Base-by-base conservation (phyloP, 2,329 filamentous ascomycete genomes). In the Aspergillus sojae region DNA sequence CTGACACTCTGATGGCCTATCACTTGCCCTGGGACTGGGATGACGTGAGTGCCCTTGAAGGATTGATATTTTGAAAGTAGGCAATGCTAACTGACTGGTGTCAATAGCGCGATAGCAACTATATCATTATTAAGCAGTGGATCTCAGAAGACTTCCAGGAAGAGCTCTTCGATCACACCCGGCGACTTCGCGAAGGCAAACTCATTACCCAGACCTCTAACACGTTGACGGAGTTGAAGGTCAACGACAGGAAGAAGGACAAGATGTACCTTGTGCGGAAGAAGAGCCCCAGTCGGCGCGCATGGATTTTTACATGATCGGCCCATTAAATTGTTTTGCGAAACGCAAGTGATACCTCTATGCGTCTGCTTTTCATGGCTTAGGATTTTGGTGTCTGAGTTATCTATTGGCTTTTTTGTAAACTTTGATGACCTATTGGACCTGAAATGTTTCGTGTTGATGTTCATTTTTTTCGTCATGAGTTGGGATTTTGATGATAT, bases 121-220 rank as follows among this genome's bases (percentile, higher is more conserved):
- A 87, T 69, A 81, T 93, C 61, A 77, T 94, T 63, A 90, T 93
- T 78, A 91, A 90, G 77, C 84, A 88, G 61, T 91, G 87, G 87
- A 87, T 93, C 58, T 85, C 87, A 4, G 88, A 92, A 69, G 85
- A 86, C 65, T 86, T 92, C 73, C 91, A 92, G 71, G 86, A 92
- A 63, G 81, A 87, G 62, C 84, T 93, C 56, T 94, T 91, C 84
- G 84, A 86, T 50, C 90, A 93, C 77, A 92, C 91, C 3, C 84
- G 83, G 65, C 80, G 84, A 50, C 75, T 92, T 66, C 88, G 88
- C n/a, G 85, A 88, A 71, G 83, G 82, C 56, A 77, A 76, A 54
- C 64, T 78, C 48, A 64, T 80, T 59, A 68, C 74, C n/a, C 65
- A 77, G 63, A 74, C 70, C 26, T 77, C 77, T 52, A 71, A 65